Percentiles rank a stretch among this genome's conserved stretches.
Evolutionary conservation across 345 rosid species (phyloP).

Genomic region (Aegle marmelos): DNA sequence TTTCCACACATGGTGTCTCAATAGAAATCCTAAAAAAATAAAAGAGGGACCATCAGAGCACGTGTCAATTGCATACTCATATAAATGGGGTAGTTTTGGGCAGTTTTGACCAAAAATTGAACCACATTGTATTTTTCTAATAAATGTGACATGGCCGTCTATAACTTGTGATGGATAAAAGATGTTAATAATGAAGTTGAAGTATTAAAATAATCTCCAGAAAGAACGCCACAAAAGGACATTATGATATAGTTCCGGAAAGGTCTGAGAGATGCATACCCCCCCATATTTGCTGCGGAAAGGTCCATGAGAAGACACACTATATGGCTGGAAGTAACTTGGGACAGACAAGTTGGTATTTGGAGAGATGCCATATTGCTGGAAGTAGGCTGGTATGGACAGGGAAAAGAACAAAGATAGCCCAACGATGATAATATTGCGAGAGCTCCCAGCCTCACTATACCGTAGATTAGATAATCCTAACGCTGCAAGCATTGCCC

Average conservation of each 20-base stretch:
- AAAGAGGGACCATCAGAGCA: not conserved
- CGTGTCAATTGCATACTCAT: not conserved
- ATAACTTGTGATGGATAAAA: not conserved
- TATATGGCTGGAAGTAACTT: constrained; percentile 83
- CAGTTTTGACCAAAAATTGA: not conserved
- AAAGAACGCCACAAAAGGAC: not conserved
- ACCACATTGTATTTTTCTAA: not conserved
- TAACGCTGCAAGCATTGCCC: constrained; percentile 93
- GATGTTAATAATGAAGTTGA: not conserved
- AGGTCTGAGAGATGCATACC: constrained; percentile 42
- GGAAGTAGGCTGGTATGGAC: constrained; percentile 91
- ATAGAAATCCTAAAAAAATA: not conserved
- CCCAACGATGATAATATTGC: constrained; percentile 92
- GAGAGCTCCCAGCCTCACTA: constrained; percentile 97
- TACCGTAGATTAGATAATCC: constrained; percentile 94
- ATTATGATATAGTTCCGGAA: not conserved
- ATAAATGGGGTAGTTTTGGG: not conserved
- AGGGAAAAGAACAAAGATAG: constrained; percentile 81
- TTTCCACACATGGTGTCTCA: not conserved
- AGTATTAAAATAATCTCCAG: not conserved
- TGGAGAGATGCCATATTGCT: constrained; percentile 83
- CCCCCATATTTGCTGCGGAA: constrained; percentile 64
- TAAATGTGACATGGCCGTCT: not conserved
- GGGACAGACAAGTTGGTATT: constrained; percentile 76
- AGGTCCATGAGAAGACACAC: constrained; percentile 91